Evolutionary conservation across 1,284 basidiomycete genomes (phyloP).

Genomic region (Rhodotorula sp.): DNA sequence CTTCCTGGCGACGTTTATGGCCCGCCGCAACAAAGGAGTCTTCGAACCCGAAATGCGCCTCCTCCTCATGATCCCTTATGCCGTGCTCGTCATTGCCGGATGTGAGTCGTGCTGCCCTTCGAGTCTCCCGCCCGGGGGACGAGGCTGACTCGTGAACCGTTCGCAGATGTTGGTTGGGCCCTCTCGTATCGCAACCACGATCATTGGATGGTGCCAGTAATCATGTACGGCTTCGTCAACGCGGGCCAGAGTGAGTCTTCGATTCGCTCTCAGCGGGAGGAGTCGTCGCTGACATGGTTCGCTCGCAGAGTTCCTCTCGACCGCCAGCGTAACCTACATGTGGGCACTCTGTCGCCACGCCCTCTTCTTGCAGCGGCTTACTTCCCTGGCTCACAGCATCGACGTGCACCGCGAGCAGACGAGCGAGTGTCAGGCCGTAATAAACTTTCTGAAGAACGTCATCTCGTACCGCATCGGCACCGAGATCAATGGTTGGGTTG

Average conservation of each 20-base stretch:
- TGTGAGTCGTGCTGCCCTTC: background rate
- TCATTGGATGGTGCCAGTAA: conserved; percentile 3
- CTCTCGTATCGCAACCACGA: background rate
- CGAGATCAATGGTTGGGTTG: conserved; percentile 3
- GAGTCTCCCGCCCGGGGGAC: background rate
- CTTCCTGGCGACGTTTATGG: conserved; percentile 53
- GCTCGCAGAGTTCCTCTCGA: conserved; percentile 19
- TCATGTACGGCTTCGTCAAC: background rate
- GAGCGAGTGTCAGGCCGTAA: conserved; percentile 53
- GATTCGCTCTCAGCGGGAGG: too few species aligned
- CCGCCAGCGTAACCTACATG: conserved; percentile 53
- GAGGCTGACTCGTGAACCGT: background rate
- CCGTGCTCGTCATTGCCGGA: background rate
- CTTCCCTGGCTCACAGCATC: conserved; percentile 42
- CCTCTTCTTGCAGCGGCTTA: too few species aligned
- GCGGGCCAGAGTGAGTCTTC: background rate
- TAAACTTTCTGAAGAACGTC: conserved; percentile 49
- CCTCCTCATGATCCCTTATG: conserved; percentile 4
- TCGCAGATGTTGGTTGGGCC: conserved; percentile 2
- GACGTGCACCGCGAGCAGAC: conserved; percentile 54
- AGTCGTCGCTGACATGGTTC: background rate
- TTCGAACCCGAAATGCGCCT: conserved; percentile 48
- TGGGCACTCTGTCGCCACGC: too few species aligned
- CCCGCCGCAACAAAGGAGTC: conserved; percentile 54
- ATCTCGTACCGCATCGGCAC: conserved; percentile 6